Evolutionary conservation across 148 eudicot species (phyloP).

Genomic region (Amaranthus palmeri): DNA sequence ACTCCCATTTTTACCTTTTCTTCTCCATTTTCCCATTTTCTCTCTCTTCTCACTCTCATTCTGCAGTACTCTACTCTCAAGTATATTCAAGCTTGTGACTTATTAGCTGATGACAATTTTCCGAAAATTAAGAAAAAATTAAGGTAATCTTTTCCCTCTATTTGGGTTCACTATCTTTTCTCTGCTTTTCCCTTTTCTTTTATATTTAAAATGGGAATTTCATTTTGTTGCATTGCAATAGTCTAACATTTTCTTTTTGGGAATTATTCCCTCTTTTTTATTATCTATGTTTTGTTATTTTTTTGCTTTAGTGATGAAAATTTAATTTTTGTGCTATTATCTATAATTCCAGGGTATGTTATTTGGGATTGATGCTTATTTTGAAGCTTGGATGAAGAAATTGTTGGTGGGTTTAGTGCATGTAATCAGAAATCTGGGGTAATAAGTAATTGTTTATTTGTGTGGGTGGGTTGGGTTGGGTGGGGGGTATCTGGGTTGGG

Average conservation of each 20-base stretch:
- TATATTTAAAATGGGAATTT: background rate
- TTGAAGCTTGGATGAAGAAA: background rate
- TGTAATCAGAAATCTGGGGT: conserved; percentile 6
- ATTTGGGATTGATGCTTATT: background rate
- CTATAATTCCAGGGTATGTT: background rate
- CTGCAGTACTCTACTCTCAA: background rate
- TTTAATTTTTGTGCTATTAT: background rate
- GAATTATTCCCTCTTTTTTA: background rate
- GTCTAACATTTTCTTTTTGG: background rate
- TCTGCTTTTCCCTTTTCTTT: background rate
- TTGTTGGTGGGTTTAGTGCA: background rate
- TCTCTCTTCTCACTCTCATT: background rate
- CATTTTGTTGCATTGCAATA: background rate
- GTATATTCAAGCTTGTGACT: background rate
- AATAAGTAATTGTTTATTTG: background rate
- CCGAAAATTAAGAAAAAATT: background rate
- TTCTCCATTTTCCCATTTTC: conserved; percentile 8
- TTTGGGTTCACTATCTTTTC: background rate
- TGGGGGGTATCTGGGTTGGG: background rate
- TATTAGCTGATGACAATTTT: background rate
- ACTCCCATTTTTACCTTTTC: background rate
- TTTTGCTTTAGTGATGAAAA: background rate
- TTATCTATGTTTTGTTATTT: background rate
- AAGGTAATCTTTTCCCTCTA: background rate
- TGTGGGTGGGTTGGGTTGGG: background rate